phyloP scores from a whole-genome alignment of 306 rosid genomes.

The Rosa rugosa region DNA sequence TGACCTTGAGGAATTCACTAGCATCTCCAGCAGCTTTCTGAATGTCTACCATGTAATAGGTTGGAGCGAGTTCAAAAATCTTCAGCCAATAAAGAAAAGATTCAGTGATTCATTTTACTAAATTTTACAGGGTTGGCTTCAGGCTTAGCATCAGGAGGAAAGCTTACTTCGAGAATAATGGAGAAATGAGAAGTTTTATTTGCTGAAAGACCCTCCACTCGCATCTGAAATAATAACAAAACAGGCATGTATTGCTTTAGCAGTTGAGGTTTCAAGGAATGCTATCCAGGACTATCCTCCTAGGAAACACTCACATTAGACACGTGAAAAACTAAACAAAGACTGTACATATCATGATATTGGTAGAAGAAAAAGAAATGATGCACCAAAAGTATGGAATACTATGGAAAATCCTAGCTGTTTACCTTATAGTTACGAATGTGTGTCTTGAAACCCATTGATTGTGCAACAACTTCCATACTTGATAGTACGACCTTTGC shows the following conservation, averaged over 20 bases:
- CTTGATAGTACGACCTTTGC: constrained; percentile 80
- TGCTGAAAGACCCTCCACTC: constrained; percentile 79
- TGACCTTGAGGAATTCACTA: constrained; percentile 77
- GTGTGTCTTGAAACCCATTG: constrained; percentile 92
- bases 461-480: constrained; percentile 93
- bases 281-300: constrained; percentile 7
- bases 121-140: neutral
- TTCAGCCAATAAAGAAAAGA: constrained; percentile 28
- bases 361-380: neutral
- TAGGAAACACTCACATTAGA: neutral
- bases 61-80: constrained; percentile 89
- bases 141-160: neutral
- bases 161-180: constrained; percentile 77
- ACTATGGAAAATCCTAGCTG: constrained; percentile 13
- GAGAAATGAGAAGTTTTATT: constrained; percentile 66
- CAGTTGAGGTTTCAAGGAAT: constrained; percentile 8
- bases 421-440: constrained; percentile 83
- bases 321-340: neutral
- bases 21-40: constrained; percentile 85
- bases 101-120: neutral
- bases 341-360: neutral
- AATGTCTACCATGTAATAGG: constrained; percentile 85
- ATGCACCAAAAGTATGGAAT: constrained; percentile 11
- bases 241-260: neutral
- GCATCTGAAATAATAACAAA: constrained; percentile 57